These are phyloP conservation scores for Gossypium gossypioides DNA, from an alignment of 441 rosid genomes.

Conservation along the genomic window DNA sequence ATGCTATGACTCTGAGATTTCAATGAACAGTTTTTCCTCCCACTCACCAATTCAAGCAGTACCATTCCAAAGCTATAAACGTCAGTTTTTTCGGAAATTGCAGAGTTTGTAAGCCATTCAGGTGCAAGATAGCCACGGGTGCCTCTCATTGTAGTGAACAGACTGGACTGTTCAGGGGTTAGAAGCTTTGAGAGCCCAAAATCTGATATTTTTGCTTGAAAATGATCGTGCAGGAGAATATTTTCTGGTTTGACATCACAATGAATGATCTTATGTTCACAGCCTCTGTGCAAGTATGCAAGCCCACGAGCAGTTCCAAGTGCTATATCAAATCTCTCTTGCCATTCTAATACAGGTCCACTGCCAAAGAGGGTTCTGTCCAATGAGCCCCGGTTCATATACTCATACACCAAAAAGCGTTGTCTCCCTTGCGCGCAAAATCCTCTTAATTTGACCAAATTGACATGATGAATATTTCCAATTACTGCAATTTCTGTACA, in stretches of 20 bases:
- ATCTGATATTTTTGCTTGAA: conserved; percentile 76
- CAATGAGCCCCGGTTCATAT: conserved; percentile 69
- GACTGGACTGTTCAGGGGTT: conserved; percentile 67
- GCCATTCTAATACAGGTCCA: conserved; percentile 77
- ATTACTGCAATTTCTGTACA: conserved; percentile 76
- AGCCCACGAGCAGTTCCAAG: conserved; percentile 88
- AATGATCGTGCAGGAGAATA: conserved; percentile 63
- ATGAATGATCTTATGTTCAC: conserved; percentile 75
- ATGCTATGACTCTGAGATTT: conserved; percentile 44
- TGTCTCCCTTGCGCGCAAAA: conserved; percentile 68
- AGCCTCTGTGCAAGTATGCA: conserved; percentile 66
- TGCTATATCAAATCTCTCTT: conserved; percentile 69
- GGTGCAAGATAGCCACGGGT: conserved; percentile 97
- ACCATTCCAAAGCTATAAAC: conserved; percentile 95
- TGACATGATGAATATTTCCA: conserved; percentile 72
- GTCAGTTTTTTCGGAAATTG: conserved; percentile 76
- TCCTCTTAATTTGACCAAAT: conserved; percentile 78
- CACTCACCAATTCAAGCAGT: conserved; percentile 77
- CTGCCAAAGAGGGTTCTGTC: conserved; percentile 52
- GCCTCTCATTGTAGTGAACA: conserved; percentile 90
- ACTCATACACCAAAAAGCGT: conserved; percentile 71
- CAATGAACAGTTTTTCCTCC: conserved; percentile 65
- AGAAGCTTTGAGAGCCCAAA: conserved; percentile 88
- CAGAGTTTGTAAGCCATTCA: conserved; percentile 80
- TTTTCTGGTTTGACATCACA: conserved; percentile 91